A percentile compares a stretch with the other conserved stretches of the same genome.
Conservation (phyloP, 1,284 basidiomycete species). For the Cutaneotrichosporon cyanovorans region DNA sequence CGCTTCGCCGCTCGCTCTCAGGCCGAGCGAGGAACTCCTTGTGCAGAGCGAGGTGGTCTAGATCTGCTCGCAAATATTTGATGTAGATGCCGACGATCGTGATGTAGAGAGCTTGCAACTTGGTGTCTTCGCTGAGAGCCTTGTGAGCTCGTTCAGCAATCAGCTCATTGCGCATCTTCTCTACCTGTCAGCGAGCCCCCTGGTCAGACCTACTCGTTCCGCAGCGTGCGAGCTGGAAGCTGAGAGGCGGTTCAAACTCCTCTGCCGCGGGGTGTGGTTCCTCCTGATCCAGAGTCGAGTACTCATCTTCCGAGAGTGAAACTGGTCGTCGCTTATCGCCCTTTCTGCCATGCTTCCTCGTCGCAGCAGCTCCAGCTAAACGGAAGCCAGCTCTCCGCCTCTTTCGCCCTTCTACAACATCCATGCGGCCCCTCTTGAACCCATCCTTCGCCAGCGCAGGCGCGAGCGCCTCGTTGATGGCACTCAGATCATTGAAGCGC, state of each 20-base stretch:
- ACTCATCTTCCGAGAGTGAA: too few species aligned
- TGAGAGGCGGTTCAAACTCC: background rate
- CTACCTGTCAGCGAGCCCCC: slow-evolving; percentile 1
- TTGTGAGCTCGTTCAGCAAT: slow-evolving; percentile 38
- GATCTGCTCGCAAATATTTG: slow-evolving; percentile 51
- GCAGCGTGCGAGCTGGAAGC: slow-evolving; percentile 11
- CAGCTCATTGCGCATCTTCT: slow-evolving; percentile 31
- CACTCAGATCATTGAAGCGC: slow-evolving; percentile 6
- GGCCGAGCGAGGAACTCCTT: slow-evolving; percentile 18
- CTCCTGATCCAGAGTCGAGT: too few species aligned
- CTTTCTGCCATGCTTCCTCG: too few species aligned
- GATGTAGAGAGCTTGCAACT: slow-evolving; percentile 57
- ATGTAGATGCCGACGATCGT: slow-evolving; percentile 58
- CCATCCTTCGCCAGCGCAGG: slow-evolving; percentile 5
- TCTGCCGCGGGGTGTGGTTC: too few species aligned
- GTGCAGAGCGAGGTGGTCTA: slow-evolving; percentile 39
- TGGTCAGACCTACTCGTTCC: slow-evolving; percentile 12
- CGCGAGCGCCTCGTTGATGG: slow-evolving; percentile 21
- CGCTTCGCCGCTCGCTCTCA: slow-evolving; percentile 27
- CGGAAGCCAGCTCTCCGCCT: background rate
- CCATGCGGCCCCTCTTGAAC: slow-evolving; percentile 16
- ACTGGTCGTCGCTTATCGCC: too few species aligned
- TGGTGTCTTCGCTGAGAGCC: slow-evolving; percentile 48
- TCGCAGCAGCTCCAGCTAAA: too few species aligned
- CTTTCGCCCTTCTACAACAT: background rate